Evolutionary conservation across 2,329 filamentous ascomycete species (phyloP).

Genomic region (Neofusicoccum sp.): DNA sequence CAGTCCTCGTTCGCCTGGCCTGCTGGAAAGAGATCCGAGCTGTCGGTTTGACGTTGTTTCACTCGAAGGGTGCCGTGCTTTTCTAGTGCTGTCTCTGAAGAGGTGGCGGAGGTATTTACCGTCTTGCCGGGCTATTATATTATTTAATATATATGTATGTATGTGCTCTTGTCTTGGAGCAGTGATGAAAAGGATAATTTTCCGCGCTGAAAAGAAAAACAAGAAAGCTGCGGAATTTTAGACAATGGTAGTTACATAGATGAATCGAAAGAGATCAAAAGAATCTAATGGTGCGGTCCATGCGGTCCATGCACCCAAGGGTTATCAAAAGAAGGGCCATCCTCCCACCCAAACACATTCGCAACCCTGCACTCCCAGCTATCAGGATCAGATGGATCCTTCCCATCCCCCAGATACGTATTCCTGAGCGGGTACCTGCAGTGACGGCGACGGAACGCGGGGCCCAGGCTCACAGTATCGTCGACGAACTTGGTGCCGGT

Average conservation of each 20-base stretch:
- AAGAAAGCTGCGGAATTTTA: too few relatives aligned
- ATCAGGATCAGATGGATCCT: slow-evolving; percentile 26
- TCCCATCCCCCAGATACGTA: slow-evolving; percentile 32
- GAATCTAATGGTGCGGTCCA: background rate
- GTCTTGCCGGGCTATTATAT: too few relatives aligned
- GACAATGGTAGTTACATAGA: too few relatives aligned
- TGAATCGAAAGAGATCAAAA: too few relatives aligned
- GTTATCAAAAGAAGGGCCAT: background rate
- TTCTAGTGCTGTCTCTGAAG: too few relatives aligned
- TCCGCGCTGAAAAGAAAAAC: too few relatives aligned
- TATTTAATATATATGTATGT: too few relatives aligned
- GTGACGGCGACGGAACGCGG: slow-evolving; percentile 24
- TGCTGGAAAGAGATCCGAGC: background rate
- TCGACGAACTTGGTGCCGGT: slow-evolving; percentile 27
- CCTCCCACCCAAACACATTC: background rate
- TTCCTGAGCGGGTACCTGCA: slow-evolving; percentile 38
- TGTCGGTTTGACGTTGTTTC: background rate
- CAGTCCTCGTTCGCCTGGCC: too few relatives aligned
- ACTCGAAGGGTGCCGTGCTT: background rate
- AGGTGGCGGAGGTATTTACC: too few relatives aligned
- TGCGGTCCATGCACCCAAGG: background rate
- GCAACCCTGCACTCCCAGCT: slow-evolving; percentile 32
- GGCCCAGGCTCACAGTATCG: slow-evolving; percentile 27
- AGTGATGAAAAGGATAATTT: too few relatives aligned
- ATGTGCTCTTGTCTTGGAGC: too few relatives aligned